Percentiles rank a stretch among this genome's conserved stretches.
phyloP scores from a whole-genome alignment of 2,329 filamentous ascomycete species.

The Rutstroemia sp. region DNA sequence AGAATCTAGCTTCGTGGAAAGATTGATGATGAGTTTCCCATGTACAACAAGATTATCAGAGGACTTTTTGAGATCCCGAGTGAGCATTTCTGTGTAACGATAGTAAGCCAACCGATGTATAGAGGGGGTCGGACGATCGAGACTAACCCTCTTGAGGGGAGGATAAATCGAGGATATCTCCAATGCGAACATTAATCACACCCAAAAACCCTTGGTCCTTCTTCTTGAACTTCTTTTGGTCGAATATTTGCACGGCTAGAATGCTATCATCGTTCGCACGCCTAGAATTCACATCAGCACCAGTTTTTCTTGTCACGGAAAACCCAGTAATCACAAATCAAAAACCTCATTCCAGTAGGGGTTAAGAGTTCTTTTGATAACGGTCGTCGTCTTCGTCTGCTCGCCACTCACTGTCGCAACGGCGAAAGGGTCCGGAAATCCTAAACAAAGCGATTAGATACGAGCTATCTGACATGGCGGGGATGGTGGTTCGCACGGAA shows the following conservation, averaged over 20 bases:
- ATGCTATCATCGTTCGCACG: conserved; percentile 92
- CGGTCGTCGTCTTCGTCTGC: conserved; percentile 95
- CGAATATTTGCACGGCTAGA: conserved; percentile 94
- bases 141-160: conserved; percentile 81
- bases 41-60: conserved; percentile 97
- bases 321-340: conserved; percentile 61
- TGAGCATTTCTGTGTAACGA: conserved; percentile 76
- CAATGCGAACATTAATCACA: conserved; percentile 94
- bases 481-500: conserved; percentile 64
- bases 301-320: neutral
- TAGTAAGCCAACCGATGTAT: conserved; percentile 11
- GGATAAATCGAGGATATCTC: conserved; percentile 86
- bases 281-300: conserved; percentile 42
- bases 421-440: conserved; percentile 95
- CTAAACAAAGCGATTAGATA: conserved; percentile 39
- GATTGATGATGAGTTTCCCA: conserved; percentile 92
- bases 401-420: conserved; percentile 96
- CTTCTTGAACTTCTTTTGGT: conserved; percentile 99
- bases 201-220: conserved; percentile 99
- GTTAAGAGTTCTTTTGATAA: conserved; percentile 95
- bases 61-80: conserved; percentile 92
- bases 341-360: conserved; percentile 99
- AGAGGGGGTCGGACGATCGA: neutral
- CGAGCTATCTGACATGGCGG: neutral
- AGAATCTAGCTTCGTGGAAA: conserved; percentile 79